phyloP scores from a whole-genome alignment of 345 rosid genomes.

The Eucalyptus erythrocorys region DNA sequence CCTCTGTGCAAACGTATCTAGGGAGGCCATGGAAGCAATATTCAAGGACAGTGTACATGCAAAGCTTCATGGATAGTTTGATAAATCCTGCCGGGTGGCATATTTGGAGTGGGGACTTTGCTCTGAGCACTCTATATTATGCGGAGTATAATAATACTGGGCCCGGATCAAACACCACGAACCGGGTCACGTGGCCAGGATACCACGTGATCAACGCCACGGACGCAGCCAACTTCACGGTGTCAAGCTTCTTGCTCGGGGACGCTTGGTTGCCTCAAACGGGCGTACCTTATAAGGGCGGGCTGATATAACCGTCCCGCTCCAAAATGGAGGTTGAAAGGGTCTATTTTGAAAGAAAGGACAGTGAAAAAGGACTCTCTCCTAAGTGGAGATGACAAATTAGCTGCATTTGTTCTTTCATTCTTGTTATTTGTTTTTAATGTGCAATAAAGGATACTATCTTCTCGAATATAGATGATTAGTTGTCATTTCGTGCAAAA shows the following conservation, averaged over 20 bases:
- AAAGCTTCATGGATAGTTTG: constrained; percentile 30
- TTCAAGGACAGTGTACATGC: constrained; percentile 67
- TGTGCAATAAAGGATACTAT: neutral
- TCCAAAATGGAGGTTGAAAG: neutral
- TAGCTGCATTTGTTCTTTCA: neutral
- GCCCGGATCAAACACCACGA: constrained; percentile 42
- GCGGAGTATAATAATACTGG: constrained; percentile 68
- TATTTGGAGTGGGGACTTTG: constrained; percentile 53
- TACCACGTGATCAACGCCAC: constrained; percentile 41
- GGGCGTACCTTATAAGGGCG: constrained; percentile 42
- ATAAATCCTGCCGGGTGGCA: constrained; percentile 73
- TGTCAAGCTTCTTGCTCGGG: constrained; percentile 48
- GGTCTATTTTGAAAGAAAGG: neutral
- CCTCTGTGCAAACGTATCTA: constrained; percentile 37
- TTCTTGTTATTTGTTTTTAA: neutral
- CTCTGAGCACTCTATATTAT: constrained; percentile 57
- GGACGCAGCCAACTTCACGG: constrained; percentile 64
- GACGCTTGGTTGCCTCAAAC: constrained; percentile 58
- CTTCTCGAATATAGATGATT: neutral
- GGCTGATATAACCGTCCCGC: constrained; percentile 5
- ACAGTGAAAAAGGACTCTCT: neutral
- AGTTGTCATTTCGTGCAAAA: neutral
- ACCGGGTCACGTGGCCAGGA: constrained; percentile 65
- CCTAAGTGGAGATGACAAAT: neutral
- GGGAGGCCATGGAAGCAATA: constrained; percentile 95